Base-by-base conservation (phyloP, 495 filamentous ascomycete genomes). In the Penicillium lagena region DNA sequence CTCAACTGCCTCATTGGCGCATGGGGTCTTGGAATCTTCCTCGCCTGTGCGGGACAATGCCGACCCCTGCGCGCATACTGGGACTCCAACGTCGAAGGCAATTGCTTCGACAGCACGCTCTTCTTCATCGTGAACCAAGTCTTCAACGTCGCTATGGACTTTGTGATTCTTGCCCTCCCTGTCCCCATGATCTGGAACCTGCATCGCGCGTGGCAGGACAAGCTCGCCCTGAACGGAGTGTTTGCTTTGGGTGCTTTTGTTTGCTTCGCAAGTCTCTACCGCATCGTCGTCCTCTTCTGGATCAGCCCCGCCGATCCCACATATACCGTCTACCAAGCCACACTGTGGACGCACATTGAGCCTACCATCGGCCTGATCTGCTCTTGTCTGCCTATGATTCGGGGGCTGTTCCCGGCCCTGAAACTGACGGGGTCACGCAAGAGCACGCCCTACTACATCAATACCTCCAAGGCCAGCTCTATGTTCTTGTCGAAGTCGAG, bases 281-380 rank as follows among this genome's bases (percentile, higher is more conserved):
- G 79, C 40, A 73, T 80, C 43, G 72, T 81, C 46, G 80, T 76
- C 1, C 69, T 82, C 29, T 73, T 79, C 47, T 73, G 72, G 40
- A 70, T 80, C 49, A 60, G 72, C 13, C 68, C 69, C 7, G 17
- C 35, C 1, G 68, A 66, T 57, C 72, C 57, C 22, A 77, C 47
- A 1, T 72, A 80, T 38, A 70, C 63, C 3, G 56, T 68, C 42
- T 74, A 79, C 39, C 66, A 75, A 40, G 67, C 70, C 1, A 73
- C 74, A 0, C 68, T 75, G 31, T 84, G 80, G 80, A 78, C 74
- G 17, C 71, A 76, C 32, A 66, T 77, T 39, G 79, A 84, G 56
- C 66, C 79, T 2, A 74, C 67, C 45, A 72, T 76, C 12, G 78
- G 73, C 7, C 66, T 82, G 10, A 74, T 71, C 40, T 81, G 75